These are phyloP conservation scores for Acorus gramineus DNA, from an alignment of 106 monocot species.

Conservation along the genomic window DNA sequence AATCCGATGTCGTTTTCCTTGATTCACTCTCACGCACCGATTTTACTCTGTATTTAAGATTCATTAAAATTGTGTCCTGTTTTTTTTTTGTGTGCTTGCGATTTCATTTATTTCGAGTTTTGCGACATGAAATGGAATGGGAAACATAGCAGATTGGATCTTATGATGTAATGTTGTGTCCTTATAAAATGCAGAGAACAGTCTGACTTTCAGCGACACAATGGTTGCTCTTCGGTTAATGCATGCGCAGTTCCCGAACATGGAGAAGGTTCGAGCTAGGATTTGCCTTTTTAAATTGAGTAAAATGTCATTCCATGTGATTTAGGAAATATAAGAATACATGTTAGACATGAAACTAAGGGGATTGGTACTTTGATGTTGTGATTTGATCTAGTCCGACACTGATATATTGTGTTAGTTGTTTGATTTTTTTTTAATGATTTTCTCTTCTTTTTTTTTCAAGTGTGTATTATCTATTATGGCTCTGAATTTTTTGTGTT, in stretches of 20 bases:
- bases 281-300: neutral
- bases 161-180: neutral
- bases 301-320: neutral
- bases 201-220: constrained; percentile 58
- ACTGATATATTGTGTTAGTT: neutral
- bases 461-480: neutral
- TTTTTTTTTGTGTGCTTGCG: no score
- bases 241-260: constrained; percentile 68
- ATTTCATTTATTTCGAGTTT: neutral
- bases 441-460: neutral
- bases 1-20: no score
- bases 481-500: neutral
- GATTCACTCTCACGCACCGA: no score
- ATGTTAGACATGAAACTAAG: no score
- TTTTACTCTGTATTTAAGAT: no score
- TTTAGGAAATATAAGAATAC: neutral
- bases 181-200: constrained; percentile 33
- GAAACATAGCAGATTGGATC: neutral
- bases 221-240: constrained; percentile 76
- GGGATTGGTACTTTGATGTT: no score
- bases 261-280: constrained; percentile 36
- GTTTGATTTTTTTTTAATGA: neutral
- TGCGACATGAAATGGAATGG: neutral
- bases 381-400: neutral
- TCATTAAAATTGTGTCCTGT: no score